phyloP scores from a whole-genome alignment of 768 basidiomycete genomes.

The Trichaptum fuscoviolaceum region DNA sequence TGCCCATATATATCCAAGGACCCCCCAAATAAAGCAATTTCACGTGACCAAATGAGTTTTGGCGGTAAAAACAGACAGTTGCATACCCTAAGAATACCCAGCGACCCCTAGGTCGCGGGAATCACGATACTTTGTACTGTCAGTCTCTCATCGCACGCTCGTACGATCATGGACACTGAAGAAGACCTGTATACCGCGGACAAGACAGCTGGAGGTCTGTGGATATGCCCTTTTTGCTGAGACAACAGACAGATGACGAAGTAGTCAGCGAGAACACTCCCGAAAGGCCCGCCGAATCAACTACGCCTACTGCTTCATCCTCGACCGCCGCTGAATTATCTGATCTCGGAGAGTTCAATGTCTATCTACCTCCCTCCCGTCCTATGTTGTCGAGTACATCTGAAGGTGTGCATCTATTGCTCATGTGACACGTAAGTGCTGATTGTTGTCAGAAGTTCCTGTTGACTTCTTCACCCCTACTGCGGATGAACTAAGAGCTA shows the following conservation, averaged over 20 bases:
- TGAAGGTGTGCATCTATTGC: background rate
- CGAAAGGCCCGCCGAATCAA: background rate
- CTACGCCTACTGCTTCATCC: background rate
- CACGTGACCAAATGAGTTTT: too few species aligned
- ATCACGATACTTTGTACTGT: too few species aligned
- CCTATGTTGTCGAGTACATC: conserved; percentile 17
- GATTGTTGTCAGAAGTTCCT: conserved; percentile 38
- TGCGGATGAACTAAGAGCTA: conserved; percentile 60
- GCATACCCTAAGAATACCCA: too few species aligned
- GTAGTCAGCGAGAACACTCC: background rate
- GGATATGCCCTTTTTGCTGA: background rate
- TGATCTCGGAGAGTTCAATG: conserved; percentile 32
- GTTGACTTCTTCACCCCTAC: conserved; percentile 76
- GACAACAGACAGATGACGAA: conserved; percentile 1
- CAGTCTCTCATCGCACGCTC: background rate
- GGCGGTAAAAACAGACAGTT: too few species aligned
- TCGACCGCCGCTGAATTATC: background rate
- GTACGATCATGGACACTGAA: background rate
- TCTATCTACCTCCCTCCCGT: conserved; percentile 39
- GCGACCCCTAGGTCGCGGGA: too few species aligned
- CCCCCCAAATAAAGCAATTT: too few species aligned
- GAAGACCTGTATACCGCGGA: background rate
- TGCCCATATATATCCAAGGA: too few species aligned
- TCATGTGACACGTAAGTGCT: conserved; percentile 28
- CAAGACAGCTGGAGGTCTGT: background rate